Evolutionary conservation across 1,284 basidiomycete species (phyloP), one percentile per base, ranked within the genome.

Genomic region (Ceratobasidium sp.): DNA sequence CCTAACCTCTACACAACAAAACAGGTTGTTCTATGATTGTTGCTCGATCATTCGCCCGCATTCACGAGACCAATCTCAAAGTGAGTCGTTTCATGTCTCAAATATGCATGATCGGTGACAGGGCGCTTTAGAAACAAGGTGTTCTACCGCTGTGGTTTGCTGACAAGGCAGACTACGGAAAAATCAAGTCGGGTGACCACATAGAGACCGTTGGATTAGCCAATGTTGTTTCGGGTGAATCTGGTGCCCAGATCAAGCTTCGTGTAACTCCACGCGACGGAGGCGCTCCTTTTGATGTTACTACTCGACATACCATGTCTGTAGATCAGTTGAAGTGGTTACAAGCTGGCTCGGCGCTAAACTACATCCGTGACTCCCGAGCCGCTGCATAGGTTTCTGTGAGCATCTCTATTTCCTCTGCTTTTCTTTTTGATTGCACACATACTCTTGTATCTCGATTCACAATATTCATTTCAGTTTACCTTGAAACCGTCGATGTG

Each of bases 41-140:
- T 70, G 92, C 93, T 0, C 87, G 95, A 39, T 98, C 96, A 1
- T 99, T 99, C 78, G 97, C 97, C 75, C 92, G 97, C 76, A 99
- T 99, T 75, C 97, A 99, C 82, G 95, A 98, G 83, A 98, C 96
- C 14, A 98, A 98, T 82, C 83, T 98, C 74, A 97, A 97, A 85
- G 93, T 91, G 76, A 50, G 84, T 77, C 1, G 6, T 10, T 45
- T 43, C n/a, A 4, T 32, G 18, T 41, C 18, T 2, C 32, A 23
- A 28, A 28, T 70, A 9, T 46, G 50, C 41, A 64, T 18, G 1
- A 21, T 41, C 16, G 12, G 21, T 18, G 39, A 23, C 30, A 9
- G 30, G 39, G 45, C 18, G 21, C 26, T 74, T 64, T 77, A 96
- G 92, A 98, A 98, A 88, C 96, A 98, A 88, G 96, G 95, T 59